These are phyloP conservation scores for Paracamarosporium sp. DNA, from an alignment of 2,329 filamentous ascomycete species.

Conservation along the genomic window DNA sequence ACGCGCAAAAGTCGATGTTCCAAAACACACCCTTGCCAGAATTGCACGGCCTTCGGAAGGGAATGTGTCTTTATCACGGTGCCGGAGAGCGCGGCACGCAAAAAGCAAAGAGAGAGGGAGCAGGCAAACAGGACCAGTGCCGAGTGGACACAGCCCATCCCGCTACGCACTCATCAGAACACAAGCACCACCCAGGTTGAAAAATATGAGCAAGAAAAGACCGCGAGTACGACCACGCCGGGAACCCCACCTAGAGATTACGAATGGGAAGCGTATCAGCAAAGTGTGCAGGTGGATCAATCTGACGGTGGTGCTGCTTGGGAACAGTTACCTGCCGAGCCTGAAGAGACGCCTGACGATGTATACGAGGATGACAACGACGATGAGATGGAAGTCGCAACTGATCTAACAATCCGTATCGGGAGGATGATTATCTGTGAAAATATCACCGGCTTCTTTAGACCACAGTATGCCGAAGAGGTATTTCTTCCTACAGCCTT, in stretches of 20 bases:
- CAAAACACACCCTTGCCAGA: constrained; percentile 49
- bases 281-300: constrained; percentile 44
- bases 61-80: constrained; percentile 49
- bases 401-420: constrained; percentile 46
- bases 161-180: constrained; percentile 35
- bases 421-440: constrained; percentile 50
- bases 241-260: constrained; percentile 47
- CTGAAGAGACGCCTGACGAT: constrained; percentile 45
- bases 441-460: constrained; percentile 47
- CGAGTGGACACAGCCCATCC: constrained; percentile 47
- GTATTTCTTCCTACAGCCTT: constrained; percentile 29
- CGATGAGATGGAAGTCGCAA: constrained; percentile 47
- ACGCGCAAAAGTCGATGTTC: constrained; percentile 47
- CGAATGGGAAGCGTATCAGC: constrained; percentile 49
- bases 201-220: constrained; percentile 32
- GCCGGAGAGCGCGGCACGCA: constrained; percentile 45
- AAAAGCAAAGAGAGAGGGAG: constrained; percentile 42
- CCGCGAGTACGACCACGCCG: constrained; percentile 41
- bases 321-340: constrained; percentile 44
- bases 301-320: constrained; percentile 42
- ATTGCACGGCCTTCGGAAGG: constrained; percentile 47
- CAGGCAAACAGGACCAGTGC: constrained; percentile 36
- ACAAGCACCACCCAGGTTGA: constrained; percentile 30
- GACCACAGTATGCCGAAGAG: constrained; percentile 49
- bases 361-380: constrained; percentile 48